phyloP scores from a whole-genome alignment of 352 stramenopile species.

The Phytophthora syringae region DNA sequence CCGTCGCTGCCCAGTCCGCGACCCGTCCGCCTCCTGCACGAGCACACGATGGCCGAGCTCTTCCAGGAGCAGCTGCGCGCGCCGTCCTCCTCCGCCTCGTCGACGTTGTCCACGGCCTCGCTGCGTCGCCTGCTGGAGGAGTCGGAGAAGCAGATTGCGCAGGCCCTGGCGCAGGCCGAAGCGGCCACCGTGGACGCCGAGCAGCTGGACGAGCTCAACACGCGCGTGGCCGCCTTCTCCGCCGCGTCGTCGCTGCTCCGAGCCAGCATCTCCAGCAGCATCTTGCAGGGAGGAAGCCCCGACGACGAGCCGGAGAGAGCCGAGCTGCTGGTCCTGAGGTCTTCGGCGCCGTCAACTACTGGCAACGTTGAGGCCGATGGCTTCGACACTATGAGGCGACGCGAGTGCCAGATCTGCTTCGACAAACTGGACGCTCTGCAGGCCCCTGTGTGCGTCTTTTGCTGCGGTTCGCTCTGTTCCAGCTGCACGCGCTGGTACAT shows the following conservation, averaged over 20 bases:
- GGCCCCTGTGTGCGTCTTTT: conserved; percentile 53
- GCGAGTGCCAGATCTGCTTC: conserved; percentile 82
- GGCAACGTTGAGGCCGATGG: conserved; percentile 6
- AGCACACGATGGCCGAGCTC: conserved; percentile 47
- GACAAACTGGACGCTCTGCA: conserved; percentile 59
- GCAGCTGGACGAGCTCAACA: conserved; percentile 47
- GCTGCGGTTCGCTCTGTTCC: conserved; percentile 54
- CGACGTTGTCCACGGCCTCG: conserved; percentile 37
- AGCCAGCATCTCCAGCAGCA: conserved; percentile 55
- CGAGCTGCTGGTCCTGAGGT: conserved; percentile 18
- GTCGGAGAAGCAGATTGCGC: conserved; percentile 34
- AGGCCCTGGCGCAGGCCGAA: conserved; percentile 29
- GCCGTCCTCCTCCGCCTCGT: conserved; percentile 15
- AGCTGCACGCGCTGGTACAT: conserved; percentile 79
- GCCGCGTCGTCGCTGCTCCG: conserved; percentile 41
- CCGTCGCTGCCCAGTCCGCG: conserved; percentile 19
- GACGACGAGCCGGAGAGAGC: conserved; percentile 19
- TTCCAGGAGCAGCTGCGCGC: conserved; percentile 45
- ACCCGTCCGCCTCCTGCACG: conserved; percentile 46
- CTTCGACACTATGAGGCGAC: conserved; percentile 35
- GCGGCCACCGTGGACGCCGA: conserved; percentile 27
- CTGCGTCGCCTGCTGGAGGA: conserved; percentile 32
- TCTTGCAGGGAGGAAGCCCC: conserved; percentile 2
- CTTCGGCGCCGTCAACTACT: conserved; percentile 20
- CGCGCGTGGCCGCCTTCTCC: conserved; percentile 48